These are phyloP conservation scores for Rhizophagus clarus DNA, from an alignment of 192 early-diverging fungal genomes.

Conservation along the genomic window DNA sequence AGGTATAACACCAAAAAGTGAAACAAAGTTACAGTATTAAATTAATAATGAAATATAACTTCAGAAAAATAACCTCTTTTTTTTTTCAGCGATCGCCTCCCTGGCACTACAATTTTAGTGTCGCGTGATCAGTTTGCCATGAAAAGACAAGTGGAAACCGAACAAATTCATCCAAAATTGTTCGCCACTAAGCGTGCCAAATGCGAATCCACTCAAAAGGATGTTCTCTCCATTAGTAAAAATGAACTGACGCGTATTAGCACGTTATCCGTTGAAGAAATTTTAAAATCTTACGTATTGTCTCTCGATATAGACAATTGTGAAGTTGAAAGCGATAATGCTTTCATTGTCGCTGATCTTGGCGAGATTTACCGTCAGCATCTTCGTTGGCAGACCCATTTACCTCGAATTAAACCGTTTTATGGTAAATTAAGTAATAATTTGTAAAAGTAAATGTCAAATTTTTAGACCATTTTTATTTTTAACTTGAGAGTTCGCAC, in stretches of 20 bases:
- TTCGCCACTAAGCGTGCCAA: background rate
- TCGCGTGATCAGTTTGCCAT: conserved; percentile 15
- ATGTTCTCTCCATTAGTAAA: background rate
- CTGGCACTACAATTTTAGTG: conserved; percentile 29
- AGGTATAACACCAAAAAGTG: conserved; percentile 7
- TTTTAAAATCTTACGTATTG: conserved; percentile 3
- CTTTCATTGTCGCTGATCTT: conserved; percentile 95
- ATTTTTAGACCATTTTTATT: conserved; percentile 28
- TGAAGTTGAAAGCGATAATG: conserved; percentile 76
- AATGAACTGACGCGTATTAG: conserved; percentile 4
- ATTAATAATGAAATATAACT: background rate
- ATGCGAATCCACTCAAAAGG: too few relatives aligned
- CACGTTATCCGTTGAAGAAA: conserved; percentile 18
- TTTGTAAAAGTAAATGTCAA: background rate
- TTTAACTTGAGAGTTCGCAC: background rate
- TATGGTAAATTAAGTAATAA: conserved; percentile 63
- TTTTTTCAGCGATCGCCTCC: conserved; percentile 36
- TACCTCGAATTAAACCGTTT: conserved; percentile 95
- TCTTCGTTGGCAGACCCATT: conserved; percentile 73
- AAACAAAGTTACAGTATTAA: background rate
- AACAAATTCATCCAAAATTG: conserved; percentile 24
- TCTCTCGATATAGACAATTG: background rate
- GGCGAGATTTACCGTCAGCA: conserved; percentile 91
- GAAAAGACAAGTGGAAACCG: background rate
- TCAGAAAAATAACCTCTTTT: too few relatives aligned